Base-by-base conservation (phyloP, 1,284 basidiomycete species). In the Anthracocystis walkeri region DNA sequence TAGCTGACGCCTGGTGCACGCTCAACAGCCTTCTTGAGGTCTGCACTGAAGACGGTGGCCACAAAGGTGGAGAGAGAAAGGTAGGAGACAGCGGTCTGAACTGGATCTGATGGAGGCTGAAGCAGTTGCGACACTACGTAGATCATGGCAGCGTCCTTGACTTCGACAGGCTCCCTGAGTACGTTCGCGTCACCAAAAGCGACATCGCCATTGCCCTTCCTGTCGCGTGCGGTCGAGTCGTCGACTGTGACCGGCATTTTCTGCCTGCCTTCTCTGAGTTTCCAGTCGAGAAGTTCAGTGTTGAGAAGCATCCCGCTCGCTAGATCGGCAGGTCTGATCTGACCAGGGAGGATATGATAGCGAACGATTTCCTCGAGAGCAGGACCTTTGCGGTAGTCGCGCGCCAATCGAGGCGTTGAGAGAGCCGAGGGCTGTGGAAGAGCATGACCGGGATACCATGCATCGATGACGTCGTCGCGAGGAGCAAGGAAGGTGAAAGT, bases 91-190 rank as follows among this genome's bases (percentile, higher is more conserved):
- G 93, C 92, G 2, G 93, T 92, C 81, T 92, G 90, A 40, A 98
- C 87, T 16, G 92, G 89, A 83, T 95, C 92, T 0, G 89, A 87
- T 0, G 97, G 97, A 16, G 93, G 93, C 7, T 90, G 88, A 23
- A 98, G 88, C 0, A 95, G 90, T 35, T 91, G 89, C 0, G 94
- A 92, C 48, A 98, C 87, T 77, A 98, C 91, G 86, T 99, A 99
- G 72, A 99, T 92, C 69, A 95, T 84, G 7, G 91, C 91, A 61
- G 61, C 48, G 12, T 92, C 91, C 67, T 92, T 90, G 61, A 91
- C 87, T 71, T 90, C 87, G 71, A 94, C 92, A 91, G 82, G 90
- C 40, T 92, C 90, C 11, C 91, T 91, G 63, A 96, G 89, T 18
- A 93, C 90, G 45, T 91, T 90, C 7, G 92, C 93, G 20, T 92